Percentiles rank a stretch among this genome's conserved stretches.
phyloP scores from a whole-genome alignment of 371 early-diverging fungal species.

The Mortierella sp. region DNA sequence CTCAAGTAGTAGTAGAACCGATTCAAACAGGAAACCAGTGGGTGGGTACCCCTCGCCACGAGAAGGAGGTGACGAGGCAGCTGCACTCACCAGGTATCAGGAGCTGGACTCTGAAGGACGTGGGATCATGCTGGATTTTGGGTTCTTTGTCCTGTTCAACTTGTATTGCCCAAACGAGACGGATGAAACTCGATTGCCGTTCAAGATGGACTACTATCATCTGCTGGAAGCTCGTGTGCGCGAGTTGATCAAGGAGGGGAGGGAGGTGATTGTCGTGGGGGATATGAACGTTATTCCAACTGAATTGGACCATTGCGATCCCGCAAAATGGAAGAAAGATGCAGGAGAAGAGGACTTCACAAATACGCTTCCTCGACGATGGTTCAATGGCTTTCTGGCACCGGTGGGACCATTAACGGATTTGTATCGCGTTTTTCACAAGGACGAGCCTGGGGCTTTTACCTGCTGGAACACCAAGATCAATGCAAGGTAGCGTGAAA shows the following conservation, averaged over 20 bases:
- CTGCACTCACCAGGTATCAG: slow-evolving; percentile 53
- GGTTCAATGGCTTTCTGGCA: slow-evolving; percentile 73
- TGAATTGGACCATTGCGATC: slow-evolving; percentile 85
- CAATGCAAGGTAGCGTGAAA: slow-evolving; percentile 65
- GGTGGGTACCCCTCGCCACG: slow-evolving; percentile 26
- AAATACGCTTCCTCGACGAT: slow-evolving; percentile 72
- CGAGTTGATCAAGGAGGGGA: slow-evolving; percentile 60
- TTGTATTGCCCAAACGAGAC: slow-evolving; percentile 83
- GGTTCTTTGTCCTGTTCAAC: slow-evolving; percentile 82
- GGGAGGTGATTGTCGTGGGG: slow-evolving; percentile 79
- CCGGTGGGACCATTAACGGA: slow-evolving; percentile 69
- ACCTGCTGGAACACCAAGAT: slow-evolving; percentile 85
- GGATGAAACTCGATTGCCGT: slow-evolving; percentile 65
- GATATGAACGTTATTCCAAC: slow-evolving; percentile 84
- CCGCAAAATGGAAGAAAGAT: slow-evolving; percentile 69
- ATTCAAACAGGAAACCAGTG: slow-evolving; percentile 6
- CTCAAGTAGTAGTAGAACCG: neutral
- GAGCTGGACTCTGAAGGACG: slow-evolving; percentile 83
- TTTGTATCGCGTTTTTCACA: slow-evolving; percentile 62
- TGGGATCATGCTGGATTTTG: slow-evolving; percentile 82
- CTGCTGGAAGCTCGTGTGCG: slow-evolving; percentile 65
- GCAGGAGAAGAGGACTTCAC: slow-evolving; percentile 66
- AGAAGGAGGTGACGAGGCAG: slow-evolving; percentile 13
- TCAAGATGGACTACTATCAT: slow-evolving; percentile 73
- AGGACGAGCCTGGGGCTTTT: slow-evolving; percentile 62